Conservation (phyloP, 352 stramenopile species). For the Aphanomyces cochlioides region DNA sequence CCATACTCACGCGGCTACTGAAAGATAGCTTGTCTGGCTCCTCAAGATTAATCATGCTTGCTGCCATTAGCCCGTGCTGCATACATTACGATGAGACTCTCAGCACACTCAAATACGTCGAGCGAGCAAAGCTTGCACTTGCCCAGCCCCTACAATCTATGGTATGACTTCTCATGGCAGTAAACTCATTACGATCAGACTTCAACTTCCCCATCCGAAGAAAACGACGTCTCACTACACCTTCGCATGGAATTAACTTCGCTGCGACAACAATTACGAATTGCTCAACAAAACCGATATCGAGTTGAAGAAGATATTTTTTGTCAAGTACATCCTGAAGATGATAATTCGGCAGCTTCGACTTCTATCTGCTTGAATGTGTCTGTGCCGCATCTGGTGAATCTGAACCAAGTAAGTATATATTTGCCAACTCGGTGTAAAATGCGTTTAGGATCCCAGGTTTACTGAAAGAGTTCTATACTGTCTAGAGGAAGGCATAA, state of each 20-base stretch:
- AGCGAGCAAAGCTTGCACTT: constrained; percentile 49
- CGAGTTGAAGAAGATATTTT: background rate
- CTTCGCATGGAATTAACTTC: constrained; percentile 8
- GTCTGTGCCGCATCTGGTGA: constrained; percentile 19
- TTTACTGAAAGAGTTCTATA: constrained; percentile 22
- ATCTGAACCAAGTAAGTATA: constrained; percentile 26
- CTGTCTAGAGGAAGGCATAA: constrained; percentile 27
- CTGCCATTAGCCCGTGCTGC: constrained; percentile 77
- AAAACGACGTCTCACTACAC: background rate
- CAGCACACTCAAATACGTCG: constrained; percentile 79
- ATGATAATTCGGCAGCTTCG: no score
- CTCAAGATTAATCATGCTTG: constrained; percentile 82
- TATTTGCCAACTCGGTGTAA: background rate
- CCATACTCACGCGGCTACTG: constrained; percentile 74
- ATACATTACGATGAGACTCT: constrained; percentile 84
- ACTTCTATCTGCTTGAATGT: background rate
- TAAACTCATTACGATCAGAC: background rate
- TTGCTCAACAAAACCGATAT: constrained; percentile 13
- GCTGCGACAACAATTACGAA: constrained; percentile 14
- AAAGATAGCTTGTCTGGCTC: constrained; percentile 80
- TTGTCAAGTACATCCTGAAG: no score
- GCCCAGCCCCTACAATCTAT: background rate
- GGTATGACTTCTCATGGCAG: background rate
- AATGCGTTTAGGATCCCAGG: constrained; percentile 10
- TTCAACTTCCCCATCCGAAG: background rate